Evolutionary conservation across 1,139 yeast species (phyloP).

Genomic region (Lodderomyces oxycetoniae): DNA sequence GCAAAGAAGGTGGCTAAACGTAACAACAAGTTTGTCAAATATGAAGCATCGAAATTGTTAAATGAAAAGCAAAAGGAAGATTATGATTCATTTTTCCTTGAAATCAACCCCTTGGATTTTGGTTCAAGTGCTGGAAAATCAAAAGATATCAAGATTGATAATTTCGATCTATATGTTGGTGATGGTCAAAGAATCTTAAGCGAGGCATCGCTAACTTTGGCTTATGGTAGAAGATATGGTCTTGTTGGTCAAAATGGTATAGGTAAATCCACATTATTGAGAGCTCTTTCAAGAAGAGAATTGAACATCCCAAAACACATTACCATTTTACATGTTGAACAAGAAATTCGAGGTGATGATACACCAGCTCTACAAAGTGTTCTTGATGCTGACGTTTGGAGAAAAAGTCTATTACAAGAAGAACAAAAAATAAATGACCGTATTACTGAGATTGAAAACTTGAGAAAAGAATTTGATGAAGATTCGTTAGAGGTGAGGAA

Average conservation of each 20-base stretch:
- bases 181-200: conserved; percentile 90
- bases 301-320: conserved; percentile 90
- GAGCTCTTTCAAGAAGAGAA: conserved; percentile 92
- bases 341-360: conserved; percentile 93
- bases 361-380: conserved; percentile 88
- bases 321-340: conserved; percentile 94
- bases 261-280: conserved; percentile 90
- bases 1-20: conserved; percentile 96
- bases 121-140: conserved; percentile 91
- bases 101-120: conserved; percentile 90
- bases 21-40: conserved; percentile 78
- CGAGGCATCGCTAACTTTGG: conserved; percentile 79
- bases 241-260: conserved; percentile 98
- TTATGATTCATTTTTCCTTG: conserved; percentile 90
- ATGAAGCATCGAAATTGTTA: conserved; percentile 88
- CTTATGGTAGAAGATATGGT: conserved; percentile 95
- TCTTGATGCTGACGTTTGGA: conserved; percentile 98
- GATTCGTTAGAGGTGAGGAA: conserved; percentile 75
- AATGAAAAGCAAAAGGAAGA: conserved; percentile 61
- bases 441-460: conserved; percentile 64
- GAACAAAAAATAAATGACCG: conserved; percentile 72
- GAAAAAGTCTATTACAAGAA: conserved; percentile 79
- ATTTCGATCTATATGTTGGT: conserved; percentile 90
- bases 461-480: conserved; percentile 71
- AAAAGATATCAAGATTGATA: conserved; percentile 89